Percentiles rank a stretch among this genome's conserved stretches.
These are phyloP conservation scores for Neurospora sp. DNA, from an alignment of 2,329 filamentous ascomycete species.

Conservation along the genomic window DNA sequence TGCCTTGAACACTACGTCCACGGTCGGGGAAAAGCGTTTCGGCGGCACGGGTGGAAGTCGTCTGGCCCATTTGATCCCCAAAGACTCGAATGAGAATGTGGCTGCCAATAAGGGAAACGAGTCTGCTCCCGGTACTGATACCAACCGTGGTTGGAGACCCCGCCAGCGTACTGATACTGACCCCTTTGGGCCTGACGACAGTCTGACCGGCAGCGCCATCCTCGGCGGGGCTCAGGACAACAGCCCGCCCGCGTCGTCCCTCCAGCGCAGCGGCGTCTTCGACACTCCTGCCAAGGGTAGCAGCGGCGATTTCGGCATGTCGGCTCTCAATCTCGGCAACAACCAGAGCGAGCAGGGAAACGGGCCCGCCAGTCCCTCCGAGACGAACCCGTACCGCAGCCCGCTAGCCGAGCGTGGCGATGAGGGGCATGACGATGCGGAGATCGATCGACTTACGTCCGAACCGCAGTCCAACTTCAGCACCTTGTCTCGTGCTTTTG, in stretches of 20 bases:
- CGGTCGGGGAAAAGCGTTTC: conserved; percentile 60
- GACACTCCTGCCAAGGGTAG: conserved; percentile 47
- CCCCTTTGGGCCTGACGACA: conserved; percentile 59
- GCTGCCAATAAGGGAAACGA: conserved; percentile 40
- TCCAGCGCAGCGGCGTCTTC: conserved; percentile 31
- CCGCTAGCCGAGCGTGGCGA: conserved; percentile 63
- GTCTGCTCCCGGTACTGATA: conserved; percentile 28
- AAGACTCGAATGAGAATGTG: conserved; percentile 62
- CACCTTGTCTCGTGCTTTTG: conserved; percentile 42
- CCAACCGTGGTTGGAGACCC: conserved; percentile 44
- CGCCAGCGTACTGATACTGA: conserved; percentile 64
- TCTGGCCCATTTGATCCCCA: conserved; percentile 75
- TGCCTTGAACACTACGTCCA: conserved; percentile 51
- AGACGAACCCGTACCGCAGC: conserved; percentile 94
- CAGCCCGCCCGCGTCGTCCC: conserved; percentile 33
- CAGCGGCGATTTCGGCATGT: conserved; percentile 52
- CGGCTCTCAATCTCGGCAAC: conserved; percentile 42
- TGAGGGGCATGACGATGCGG: conserved; percentile 38
- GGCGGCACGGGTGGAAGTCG: conserved; percentile 70
- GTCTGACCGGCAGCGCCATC: conserved; percentile 58
- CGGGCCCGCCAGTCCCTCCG: conserved; percentile 78
- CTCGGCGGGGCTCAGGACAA: conserved; percentile 68
- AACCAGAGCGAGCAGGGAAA: conserved; percentile 36
- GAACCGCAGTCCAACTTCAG: conserved; percentile 43
- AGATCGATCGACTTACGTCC: conserved; percentile 38